A percentile compares a stretch with the other conserved stretches of the same genome.
Conservation (phyloP, 2,329 filamentous ascomycete genomes). For the Botrytis porri region DNA sequence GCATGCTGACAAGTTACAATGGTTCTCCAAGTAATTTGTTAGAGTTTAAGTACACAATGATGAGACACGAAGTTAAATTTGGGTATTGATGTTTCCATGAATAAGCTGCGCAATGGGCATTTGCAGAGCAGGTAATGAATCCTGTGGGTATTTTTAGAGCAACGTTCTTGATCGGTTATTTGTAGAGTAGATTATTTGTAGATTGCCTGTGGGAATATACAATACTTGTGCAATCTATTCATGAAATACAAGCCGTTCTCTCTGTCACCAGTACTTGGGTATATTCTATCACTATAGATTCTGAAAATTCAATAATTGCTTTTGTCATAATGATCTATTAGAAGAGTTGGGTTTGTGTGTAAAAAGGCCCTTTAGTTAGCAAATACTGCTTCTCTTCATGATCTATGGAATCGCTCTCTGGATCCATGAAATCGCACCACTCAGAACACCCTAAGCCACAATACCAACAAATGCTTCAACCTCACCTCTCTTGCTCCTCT, state of each 20-base stretch:
- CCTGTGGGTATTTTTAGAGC: neutral
- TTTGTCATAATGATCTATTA: too few species aligned
- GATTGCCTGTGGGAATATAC: neutral
- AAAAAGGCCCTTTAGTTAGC: too few species aligned
- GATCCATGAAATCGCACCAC: too few species aligned
- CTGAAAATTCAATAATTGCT: too few species aligned
- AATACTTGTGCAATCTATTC: neutral
- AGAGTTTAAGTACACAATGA: neutral
- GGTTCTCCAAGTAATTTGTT: neutral
- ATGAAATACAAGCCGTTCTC: neutral
- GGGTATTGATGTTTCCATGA: neutral
- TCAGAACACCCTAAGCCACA: too few species aligned
- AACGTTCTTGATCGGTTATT: neutral
- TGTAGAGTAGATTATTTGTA: neutral
- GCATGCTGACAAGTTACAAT: neutral
- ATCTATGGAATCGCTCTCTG: too few species aligned
- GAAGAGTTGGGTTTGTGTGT: too few species aligned
- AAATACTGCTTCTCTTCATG: too few species aligned
- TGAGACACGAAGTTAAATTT: neutral
- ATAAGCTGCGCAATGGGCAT: neutral
- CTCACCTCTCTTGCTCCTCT: too few species aligned
- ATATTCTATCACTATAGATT: neutral
- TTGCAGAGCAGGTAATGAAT: neutral
- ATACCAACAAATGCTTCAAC: too few species aligned
- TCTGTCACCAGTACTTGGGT: neutral